Evolutionary conservation across 306 rosid genomes (phyloP).

Genomic region (Trifolium repens): DNA sequence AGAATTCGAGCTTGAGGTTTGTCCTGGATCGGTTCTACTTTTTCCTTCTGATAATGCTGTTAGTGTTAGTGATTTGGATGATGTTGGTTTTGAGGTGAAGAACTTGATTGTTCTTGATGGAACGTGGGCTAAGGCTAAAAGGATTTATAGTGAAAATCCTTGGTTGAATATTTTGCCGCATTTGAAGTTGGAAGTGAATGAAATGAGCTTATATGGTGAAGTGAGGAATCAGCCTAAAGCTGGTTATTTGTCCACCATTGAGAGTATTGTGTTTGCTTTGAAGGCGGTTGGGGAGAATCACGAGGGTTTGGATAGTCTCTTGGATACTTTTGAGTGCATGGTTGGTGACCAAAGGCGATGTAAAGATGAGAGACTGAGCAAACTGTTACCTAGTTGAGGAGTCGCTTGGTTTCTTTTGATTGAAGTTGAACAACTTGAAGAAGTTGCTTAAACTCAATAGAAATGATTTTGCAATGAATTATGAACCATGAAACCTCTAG

Average conservation of each 20-base stretch:
- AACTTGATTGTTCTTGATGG: slow-evolving; percentile 83
- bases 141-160: slow-evolving; percentile 80
- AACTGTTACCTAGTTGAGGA: slow-evolving; percentile 30
- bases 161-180: slow-evolving; percentile 84
- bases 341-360: slow-evolving; percentile 80
- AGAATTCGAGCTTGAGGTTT: slow-evolving; percentile 71
- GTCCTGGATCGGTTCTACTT: slow-evolving; percentile 70
- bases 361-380: slow-evolving; percentile 72
- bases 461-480: background rate
- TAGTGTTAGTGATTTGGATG: slow-evolving; percentile 43
- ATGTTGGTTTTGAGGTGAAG: slow-evolving; percentile 55
- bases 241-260: slow-evolving; percentile 81
- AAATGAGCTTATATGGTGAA: slow-evolving; percentile 72
- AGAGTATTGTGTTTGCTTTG: slow-evolving; percentile 80
- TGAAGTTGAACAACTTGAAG: background rate
- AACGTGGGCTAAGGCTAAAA: slow-evolving; percentile 93
- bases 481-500: background rate
- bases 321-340: slow-evolving; percentile 85
- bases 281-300: slow-evolving; percentile 62
- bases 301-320: slow-evolving; percentile 67
- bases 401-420: background rate
- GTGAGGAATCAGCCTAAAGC: slow-evolving; percentile 82
- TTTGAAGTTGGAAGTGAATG: slow-evolving; percentile 69
- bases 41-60: slow-evolving; percentile 78
- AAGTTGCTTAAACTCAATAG: slow-evolving; percentile 2